Conservation (phyloP, 2,329 filamentous ascomycete genomes). For the Talaromyces atroroseus region DNA sequence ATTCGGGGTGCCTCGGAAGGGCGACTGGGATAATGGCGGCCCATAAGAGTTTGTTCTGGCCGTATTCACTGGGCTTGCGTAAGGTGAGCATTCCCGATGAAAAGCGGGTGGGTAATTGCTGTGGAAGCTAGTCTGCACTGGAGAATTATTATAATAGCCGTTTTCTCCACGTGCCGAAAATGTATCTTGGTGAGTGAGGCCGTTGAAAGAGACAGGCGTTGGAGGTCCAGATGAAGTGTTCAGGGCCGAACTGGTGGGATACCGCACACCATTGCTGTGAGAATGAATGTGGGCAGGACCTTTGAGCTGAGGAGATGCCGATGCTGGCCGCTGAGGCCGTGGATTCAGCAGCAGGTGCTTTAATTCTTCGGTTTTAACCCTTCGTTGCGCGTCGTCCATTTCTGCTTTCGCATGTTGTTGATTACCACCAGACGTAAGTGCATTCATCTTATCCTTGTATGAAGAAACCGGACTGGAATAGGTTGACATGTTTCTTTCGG, state of each 20-base stretch:
- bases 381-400: slow-evolving; percentile 36
- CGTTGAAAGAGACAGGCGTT: slow-evolving; percentile 15
- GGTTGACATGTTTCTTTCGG: slow-evolving; percentile 48
- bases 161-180: slow-evolving; percentile 14
- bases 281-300: neutral
- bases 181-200: slow-evolving; percentile 9
- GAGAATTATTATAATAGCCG: slow-evolving; percentile 20
- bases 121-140: slow-evolving; percentile 19
- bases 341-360: slow-evolving; percentile 43
- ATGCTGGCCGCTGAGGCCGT: slow-evolving; percentile 31
- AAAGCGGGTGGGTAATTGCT: slow-evolving; percentile 28
- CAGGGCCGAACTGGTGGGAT: slow-evolving; percentile 19
- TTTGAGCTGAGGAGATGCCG: slow-evolving; percentile 23
- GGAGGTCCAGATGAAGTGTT: slow-evolving; percentile 33
- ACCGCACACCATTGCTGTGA: neutral
- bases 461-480: slow-evolving; percentile 64
- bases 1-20: slow-evolving; percentile 15
- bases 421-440: slow-evolving; percentile 33
- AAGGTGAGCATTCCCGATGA: slow-evolving; percentile 26
- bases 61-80: slow-evolving; percentile 1
- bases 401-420: slow-evolving; percentile 24
- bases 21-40: slow-evolving; percentile 19
- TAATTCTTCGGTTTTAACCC: slow-evolving; percentile 40
- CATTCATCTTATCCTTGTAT: slow-evolving; percentile 43
- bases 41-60: slow-evolving; percentile 1